Base-by-base conservation (phyloP, 176 grass and related monocot genomes). In the Eleusine indica region DNA sequence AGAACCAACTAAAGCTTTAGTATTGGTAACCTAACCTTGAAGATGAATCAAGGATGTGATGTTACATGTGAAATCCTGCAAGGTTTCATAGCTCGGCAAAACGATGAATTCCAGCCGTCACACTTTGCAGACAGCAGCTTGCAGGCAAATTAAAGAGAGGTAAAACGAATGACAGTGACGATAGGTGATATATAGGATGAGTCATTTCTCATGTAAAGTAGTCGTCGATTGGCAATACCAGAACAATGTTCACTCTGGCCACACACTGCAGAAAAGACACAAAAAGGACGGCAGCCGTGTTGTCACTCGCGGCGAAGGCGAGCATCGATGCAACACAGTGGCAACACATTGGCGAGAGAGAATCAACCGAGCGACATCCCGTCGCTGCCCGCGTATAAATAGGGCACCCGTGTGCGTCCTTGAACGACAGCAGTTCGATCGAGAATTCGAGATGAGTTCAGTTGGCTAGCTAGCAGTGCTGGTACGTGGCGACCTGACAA, bases 351-450 rank as follows among this genome's bases (percentile, higher is more conserved):
- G 48, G 18, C 74, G 63, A 39, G 5, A 76, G 21, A 29, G 86
- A 78, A 78, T 65, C 73, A 2, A 78, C 42, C 52, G 1, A 37
- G 42, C 63, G 68, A 44, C 22, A 13, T 22, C 6, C 0, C 16
- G 53, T 40, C 68, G 35, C 75, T 17, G 56, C 74, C 13, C 19
- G 73, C 66, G 15, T 71, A 88, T 88, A 88, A 83, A 83, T 88
- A 73, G 67, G 67, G 67, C 68, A 18, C 18, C 68, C 17, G 39
- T 58, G 58, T 28, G 29, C 47, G 38, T 25, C 29, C 6, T 46
- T 58, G 30, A 46, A 28, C n/a, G 38, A 74, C n/a, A 66, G 5
- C 32, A 66, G 10, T 28, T 9, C 68, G 22, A 80, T 14, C 46
- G 17, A 16, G 10, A 17, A 25, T 6, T 49, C 12, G 18, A 38